Evolutionary conservation across 2,329 filamentous ascomycete species (phyloP), one percentile per base, ranked within the genome.

Genomic region (Aaosphaeria pasadenensis): DNA sequence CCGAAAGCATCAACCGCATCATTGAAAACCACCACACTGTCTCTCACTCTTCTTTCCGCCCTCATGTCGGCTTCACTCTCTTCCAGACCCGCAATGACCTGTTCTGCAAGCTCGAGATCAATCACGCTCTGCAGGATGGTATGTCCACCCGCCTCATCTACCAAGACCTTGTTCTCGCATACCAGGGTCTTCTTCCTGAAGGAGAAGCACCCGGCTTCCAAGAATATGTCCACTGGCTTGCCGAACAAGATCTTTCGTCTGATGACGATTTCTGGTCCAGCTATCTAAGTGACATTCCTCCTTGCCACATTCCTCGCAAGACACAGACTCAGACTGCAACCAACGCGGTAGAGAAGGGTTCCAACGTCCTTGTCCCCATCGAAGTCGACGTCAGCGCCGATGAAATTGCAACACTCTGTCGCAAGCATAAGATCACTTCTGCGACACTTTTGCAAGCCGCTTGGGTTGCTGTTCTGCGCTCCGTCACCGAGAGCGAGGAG

Each of bases 101-200:
- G 0, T 72, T 73, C 46, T 74, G 70, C 47, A 71, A 72, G 24
- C 59, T 78, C 28, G 75, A 79, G 42, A 60, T 79, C 6, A 77
- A 70, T 53, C 76, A 79, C 50, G 72, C 71, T 11, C 69, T 75
- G 9, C 74, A 44, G 38, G 77, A 79, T 59, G 77, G 75, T 3
- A 66, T 64, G 35, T 78, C 76, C 0, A 72, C 76, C 42, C 69
- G 72, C 1, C 70, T 77, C 30, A 67, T 78, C 5, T 55, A 74
- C 9, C 67, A 67, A 1, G 75, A 78, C 42, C 49, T 78, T 24
- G 63, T 62, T 11, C 50, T 65, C 5, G 73, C 72, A 4, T 59
- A 58, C 41, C 39, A 48, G 36, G 48, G 45, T 24, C 45, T 45
- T 6, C 46, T 57, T 17, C 46, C 54, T 7, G 33, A 42, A 6